Evolutionary conservation across 139 green algal species (phyloP).

Genomic region (Coccomyxa sp.): DNA sequence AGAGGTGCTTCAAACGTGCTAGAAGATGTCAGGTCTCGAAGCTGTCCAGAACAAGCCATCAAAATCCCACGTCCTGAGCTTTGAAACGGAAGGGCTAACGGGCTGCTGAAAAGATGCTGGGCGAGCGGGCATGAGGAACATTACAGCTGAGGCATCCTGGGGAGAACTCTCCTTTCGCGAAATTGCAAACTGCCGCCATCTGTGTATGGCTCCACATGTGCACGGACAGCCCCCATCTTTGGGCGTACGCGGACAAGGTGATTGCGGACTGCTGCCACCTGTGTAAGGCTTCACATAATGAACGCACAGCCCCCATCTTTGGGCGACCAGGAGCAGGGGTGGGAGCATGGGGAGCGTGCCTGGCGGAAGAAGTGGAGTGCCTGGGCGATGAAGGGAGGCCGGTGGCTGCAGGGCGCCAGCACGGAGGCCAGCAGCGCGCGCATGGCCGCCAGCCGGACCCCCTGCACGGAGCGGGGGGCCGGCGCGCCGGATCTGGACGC

Average conservation of each 20-base stretch:
- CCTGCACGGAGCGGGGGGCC: neutral
- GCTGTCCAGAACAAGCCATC: neutral
- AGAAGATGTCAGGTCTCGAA: too few species aligned
- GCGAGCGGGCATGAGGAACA: too few species aligned
- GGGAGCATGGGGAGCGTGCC: neutral
- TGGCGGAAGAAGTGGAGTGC: slow-evolving; percentile 39
- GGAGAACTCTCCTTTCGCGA: too few species aligned
- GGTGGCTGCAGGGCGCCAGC: slow-evolving; percentile 37
- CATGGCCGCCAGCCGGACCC: slow-evolving; percentile 34
- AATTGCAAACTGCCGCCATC: too few species aligned
- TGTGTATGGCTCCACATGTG: too few species aligned
- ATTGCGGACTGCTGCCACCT: too few species aligned
- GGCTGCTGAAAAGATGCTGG: neutral
- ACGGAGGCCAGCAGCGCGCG: slow-evolving; percentile 46
- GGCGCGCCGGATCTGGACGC: slow-evolving; percentile 18
- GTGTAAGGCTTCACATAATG: neutral
- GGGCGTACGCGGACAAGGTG: too few species aligned
- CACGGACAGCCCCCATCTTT: too few species aligned
- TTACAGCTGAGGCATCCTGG: too few species aligned
- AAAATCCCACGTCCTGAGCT: neutral
- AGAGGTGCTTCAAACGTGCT: neutral
- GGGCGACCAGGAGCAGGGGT: neutral
- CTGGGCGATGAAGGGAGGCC: slow-evolving; percentile 37
- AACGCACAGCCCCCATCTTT: neutral
- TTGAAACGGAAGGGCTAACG: too few species aligned